Evolutionary conservation across 2,329 filamentous ascomycete species (phyloP).

Genomic region (Samsoniella hepiali): DNA sequence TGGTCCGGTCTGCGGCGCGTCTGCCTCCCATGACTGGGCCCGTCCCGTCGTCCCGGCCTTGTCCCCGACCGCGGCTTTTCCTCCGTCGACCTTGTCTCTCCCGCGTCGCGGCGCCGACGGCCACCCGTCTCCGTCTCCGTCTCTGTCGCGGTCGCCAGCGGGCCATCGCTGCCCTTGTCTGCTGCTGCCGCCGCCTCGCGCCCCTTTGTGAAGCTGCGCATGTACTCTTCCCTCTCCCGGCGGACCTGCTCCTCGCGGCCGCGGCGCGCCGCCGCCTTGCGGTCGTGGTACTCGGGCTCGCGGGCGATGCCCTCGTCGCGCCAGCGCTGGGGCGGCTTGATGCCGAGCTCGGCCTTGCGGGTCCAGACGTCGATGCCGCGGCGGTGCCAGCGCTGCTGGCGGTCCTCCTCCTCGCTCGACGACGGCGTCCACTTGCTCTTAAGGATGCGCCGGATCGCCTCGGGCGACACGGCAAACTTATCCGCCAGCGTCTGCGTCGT

Average conservation of each 20-base stretch:
- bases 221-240: conserved; percentile 28
- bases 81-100: not conserved
- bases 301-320: conserved; percentile 51
- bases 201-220: conserved; percentile 21
- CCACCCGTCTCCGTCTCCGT: too few relatives aligned
- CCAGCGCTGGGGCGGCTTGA: conserved; percentile 61
- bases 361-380: conserved; percentile 60
- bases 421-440: conserved; percentile 70
- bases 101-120: not conserved
- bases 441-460: conserved; percentile 83
- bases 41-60: not conserved
- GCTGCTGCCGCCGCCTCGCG: not conserved
- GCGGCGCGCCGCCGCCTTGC: conserved; percentile 27
- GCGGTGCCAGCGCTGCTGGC: conserved; percentile 59
- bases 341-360: conserved; percentile 56
- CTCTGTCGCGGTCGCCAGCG: not conserved
- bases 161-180: too few relatives aligned
- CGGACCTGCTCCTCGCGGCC: not conserved
- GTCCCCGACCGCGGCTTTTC: not conserved
- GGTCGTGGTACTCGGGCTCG: conserved; percentile 41
- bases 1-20: too few relatives aligned
- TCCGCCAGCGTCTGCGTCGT: conserved; percentile 69
- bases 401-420: conserved; percentile 54
- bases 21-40: not conserved
- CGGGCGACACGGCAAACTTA: conserved; percentile 81